These are phyloP conservation scores for Leccinum obscurum DNA, from an alignment of 768 basidiomycete genomes.

Conservation along the genomic window DNA sequence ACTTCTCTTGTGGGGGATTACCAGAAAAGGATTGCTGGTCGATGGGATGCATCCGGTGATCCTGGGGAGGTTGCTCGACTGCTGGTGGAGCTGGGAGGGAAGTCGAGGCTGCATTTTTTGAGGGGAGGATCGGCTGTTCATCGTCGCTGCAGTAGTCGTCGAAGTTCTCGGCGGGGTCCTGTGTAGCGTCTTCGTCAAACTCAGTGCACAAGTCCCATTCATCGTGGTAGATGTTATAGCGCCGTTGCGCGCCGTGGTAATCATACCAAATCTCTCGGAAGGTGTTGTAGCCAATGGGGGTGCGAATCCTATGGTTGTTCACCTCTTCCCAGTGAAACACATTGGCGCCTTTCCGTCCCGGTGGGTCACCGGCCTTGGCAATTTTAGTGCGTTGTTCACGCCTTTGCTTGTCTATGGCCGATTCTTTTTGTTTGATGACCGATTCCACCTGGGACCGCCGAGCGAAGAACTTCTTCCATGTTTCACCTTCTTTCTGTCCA, in stretches of 20 bases:
- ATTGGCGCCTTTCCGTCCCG: background rate
- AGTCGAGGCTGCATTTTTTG: background rate
- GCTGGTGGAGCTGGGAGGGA: no score
- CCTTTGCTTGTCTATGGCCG: background rate
- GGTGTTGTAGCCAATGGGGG: background rate
- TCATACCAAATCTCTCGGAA: background rate
- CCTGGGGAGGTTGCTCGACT: no score
- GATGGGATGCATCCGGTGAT: no score
- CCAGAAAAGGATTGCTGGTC: no score
- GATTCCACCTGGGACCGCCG: background rate
- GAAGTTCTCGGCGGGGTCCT: background rate
- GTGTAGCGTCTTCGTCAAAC: background rate
- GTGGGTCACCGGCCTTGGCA: background rate
- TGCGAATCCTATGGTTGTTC: background rate
- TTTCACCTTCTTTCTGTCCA: background rate
- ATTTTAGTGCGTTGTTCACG: background rate
- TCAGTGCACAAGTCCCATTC: conserved; percentile 1
- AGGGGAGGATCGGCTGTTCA: background rate
- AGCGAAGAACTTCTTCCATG: background rate
- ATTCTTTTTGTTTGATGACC: background rate
- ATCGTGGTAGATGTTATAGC: background rate
- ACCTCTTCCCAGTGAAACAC: background rate
- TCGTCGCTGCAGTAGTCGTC: background rate
- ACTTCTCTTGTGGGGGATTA: no score
- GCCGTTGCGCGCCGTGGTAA: background rate